phyloP scores from a whole-genome alignment of 2,329 filamentous ascomycete genomes.

The Teratosphaeria gauchensis region DNA sequence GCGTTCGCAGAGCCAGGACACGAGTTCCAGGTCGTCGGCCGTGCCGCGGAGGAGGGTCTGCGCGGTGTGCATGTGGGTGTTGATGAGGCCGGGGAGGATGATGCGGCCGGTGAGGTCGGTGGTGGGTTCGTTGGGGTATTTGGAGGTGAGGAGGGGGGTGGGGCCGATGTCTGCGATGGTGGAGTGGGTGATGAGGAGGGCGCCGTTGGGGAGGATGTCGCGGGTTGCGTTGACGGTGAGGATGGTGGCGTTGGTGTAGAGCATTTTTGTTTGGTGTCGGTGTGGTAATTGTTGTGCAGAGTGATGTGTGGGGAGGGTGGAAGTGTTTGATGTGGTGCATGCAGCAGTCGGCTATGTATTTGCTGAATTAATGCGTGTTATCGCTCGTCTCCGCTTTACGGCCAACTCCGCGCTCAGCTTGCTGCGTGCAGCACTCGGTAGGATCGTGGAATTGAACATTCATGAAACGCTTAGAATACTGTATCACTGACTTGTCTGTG shows the following conservation, averaged over 20 bases:
- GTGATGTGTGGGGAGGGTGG: too few relatives aligned
- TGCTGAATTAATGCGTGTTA: neutral
- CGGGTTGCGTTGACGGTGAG: slow-evolving; percentile 41
- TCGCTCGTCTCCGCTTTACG: neutral
- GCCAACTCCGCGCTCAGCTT: neutral
- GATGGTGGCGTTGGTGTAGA: slow-evolving; percentile 43
- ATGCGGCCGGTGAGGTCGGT: slow-evolving; percentile 34
- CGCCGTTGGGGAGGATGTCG: slow-evolving; percentile 40
- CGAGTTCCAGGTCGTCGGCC: slow-evolving; percentile 42
- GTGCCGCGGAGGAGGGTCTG: slow-evolving; percentile 41
- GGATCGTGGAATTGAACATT: too few relatives aligned
- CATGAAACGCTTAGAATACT: too few relatives aligned
- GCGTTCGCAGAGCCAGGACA: slow-evolving; percentile 43
- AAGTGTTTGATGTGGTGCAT: too few relatives aligned
- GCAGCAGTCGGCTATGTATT: neutral
- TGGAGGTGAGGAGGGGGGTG: slow-evolving; percentile 20
- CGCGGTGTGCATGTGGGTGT: slow-evolving; percentile 42
- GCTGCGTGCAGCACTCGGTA: neutral
- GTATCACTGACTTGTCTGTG: too few relatives aligned
- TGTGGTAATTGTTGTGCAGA: too few relatives aligned
- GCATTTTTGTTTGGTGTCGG: too few relatives aligned
- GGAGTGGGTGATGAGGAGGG: slow-evolving; percentile 31
- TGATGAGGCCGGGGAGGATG: slow-evolving; percentile 42
- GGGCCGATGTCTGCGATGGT: slow-evolving; percentile 38
- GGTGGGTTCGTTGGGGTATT: slow-evolving; percentile 24